These are phyloP conservation scores for Fusarium buharicum DNA, from an alignment of 2,329 filamentous ascomycete species.

Conservation along the genomic window DNA sequence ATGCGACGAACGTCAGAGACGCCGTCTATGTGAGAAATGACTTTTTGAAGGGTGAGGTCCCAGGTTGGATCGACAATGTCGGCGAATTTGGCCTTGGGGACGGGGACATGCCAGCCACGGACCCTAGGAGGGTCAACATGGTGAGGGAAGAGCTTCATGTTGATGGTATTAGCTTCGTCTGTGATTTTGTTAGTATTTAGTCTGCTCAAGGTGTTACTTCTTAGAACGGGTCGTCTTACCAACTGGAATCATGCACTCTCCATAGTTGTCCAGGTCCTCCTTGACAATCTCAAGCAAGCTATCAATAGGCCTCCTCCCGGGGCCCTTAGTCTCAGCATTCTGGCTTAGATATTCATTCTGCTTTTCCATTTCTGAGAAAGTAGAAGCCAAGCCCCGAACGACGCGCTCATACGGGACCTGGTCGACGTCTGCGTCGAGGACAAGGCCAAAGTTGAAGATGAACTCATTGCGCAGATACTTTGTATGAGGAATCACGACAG, in stretches of 20 bases:
- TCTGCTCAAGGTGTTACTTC: not conserved
- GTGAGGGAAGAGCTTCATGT: slow-evolving; percentile 93
- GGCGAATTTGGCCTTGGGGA: slow-evolving; percentile 73
- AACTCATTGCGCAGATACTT: slow-evolving; percentile 94
- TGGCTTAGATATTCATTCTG: slow-evolving; percentile 84
- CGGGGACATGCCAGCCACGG: slow-evolving; percentile 89
- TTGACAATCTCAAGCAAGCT: slow-evolving; percentile 82
- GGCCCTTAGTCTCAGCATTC: slow-evolving; percentile 60
- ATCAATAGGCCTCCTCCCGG: slow-evolving; percentile 75
- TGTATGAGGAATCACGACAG: slow-evolving; percentile 84
- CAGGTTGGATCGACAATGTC: slow-evolving; percentile 74
- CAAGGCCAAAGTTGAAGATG: slow-evolving; percentile 96
- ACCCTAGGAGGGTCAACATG: slow-evolving; percentile 81
- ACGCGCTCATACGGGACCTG: slow-evolving; percentile 85
- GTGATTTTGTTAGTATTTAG: slow-evolving; percentile 7
- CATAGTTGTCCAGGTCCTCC: slow-evolving; percentile 95
- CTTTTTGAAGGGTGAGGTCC: slow-evolving; percentile 81
- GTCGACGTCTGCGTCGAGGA: slow-evolving; percentile 74
- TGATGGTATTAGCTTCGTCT: slow-evolving; percentile 95
- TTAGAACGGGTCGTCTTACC: slow-evolving; percentile 63
- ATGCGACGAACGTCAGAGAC: slow-evolving; percentile 90
- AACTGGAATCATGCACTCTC: slow-evolving; percentile 98
- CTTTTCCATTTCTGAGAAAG: slow-evolving; percentile 91
- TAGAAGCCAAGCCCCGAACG: slow-evolving; percentile 83
- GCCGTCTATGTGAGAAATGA: slow-evolving; percentile 89